Conservation (phyloP, 106 monocot species). For the Dendrobium huoshanense region DNA sequence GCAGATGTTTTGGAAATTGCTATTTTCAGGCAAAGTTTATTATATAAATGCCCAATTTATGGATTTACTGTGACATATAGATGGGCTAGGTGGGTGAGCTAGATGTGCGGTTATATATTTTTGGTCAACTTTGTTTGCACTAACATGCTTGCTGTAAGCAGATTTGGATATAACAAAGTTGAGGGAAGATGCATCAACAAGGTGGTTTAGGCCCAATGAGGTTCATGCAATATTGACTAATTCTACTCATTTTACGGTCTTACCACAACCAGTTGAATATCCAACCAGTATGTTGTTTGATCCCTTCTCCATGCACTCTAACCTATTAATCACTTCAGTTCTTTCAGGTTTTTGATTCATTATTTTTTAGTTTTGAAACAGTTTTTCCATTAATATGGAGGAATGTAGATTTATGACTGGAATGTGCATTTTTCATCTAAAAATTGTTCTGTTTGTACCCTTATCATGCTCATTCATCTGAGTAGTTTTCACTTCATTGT, state of each 20-base stretch:
- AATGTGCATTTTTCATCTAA: not conserved
- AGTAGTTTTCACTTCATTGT: not conserved
- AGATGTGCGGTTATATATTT: not conserved
- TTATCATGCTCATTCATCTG: not conserved
- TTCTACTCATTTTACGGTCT: slow-evolving; percentile 36
- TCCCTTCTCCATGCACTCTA: not conserved
- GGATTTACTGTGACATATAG: not conserved
- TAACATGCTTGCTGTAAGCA: slow-evolving; percentile 11
- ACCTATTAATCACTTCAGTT: not conserved
- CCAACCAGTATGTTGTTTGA: slow-evolving; percentile 45
- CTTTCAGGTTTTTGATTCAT: not conserved
- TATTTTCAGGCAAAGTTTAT: not conserved
- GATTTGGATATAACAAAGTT: slow-evolving; percentile 55
- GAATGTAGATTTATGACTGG: not conserved
- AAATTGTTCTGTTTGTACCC: not conserved
- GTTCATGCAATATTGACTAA: slow-evolving; percentile 75
- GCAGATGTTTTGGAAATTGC: not conserved
- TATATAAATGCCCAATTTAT: not conserved
- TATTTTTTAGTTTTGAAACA: not conserved
- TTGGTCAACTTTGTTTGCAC: not conserved
- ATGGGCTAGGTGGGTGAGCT: not conserved
- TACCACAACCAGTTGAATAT: slow-evolving; percentile 58
- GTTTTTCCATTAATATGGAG: not conserved
- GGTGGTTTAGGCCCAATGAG: slow-evolving; percentile 91
- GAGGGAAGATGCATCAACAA: slow-evolving; percentile 36